These are phyloP conservation scores for Delonix regia DNA, from an alignment of 306 rosid species.

Conservation along the genomic window DNA sequence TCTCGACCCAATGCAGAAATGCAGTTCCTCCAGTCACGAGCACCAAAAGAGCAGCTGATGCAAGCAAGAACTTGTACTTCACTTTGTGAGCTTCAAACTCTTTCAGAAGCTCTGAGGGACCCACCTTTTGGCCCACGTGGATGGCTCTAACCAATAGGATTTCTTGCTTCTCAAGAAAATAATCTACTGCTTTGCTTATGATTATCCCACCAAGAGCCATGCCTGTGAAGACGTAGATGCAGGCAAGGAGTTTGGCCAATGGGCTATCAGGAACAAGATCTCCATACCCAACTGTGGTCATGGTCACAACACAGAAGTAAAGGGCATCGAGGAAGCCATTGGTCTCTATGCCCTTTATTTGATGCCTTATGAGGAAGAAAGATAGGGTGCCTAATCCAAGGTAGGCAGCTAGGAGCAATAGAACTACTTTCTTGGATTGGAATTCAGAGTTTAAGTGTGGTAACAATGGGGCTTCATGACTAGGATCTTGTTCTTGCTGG, in stretches of 20 bases:
- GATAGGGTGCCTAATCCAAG: constrained; percentile 71
- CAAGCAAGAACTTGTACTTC: constrained; percentile 59
- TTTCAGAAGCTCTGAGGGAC: constrained; percentile 45
- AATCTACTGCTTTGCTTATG: constrained; percentile 79
- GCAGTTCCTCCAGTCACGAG: constrained; percentile 58
- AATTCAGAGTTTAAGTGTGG: constrained; percentile 2
- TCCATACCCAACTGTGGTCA: constrained; percentile 92
- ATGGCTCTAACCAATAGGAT: constrained; percentile 57
- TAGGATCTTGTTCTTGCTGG: constrained; percentile 35
- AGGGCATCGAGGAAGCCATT: constrained; percentile 68
- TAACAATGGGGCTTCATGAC: constrained; percentile 13
- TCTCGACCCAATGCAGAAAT: constrained; percentile 59
- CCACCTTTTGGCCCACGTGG: constrained; percentile 33
- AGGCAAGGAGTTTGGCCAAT: constrained; percentile 72
- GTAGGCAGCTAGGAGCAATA: constrained; percentile 48
- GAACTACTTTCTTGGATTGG: constrained; percentile 47
- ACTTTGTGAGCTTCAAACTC: constrained; percentile 54
- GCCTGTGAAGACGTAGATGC: constrained; percentile 74
- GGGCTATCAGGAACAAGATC: constrained; percentile 77
- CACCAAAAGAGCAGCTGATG: constrained; percentile 43
- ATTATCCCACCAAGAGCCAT: constrained; percentile 70
- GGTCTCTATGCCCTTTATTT: constrained; percentile 65
- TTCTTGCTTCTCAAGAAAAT: constrained; percentile 82
- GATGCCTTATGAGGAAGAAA: constrained; percentile 63
- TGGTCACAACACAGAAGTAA: constrained; percentile 85